phyloP scores from a whole-genome alignment of 2,329 filamentous ascomycete genomes.

The Diaporthe ampelina region DNA sequence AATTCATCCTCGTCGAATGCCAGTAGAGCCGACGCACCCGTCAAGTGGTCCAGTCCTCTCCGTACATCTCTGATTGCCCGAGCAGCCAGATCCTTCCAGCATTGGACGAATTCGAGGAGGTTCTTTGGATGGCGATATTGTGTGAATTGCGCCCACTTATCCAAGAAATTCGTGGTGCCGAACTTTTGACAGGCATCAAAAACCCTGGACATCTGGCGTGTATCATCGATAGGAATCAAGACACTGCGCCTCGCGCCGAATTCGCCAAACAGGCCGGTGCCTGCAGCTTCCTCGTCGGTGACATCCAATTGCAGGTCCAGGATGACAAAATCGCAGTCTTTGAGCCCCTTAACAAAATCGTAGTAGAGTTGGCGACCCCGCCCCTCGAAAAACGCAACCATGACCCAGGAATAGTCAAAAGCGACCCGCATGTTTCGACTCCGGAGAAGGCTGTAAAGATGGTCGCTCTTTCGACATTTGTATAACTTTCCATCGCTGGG shows the following conservation, averaged over 20 bases:
- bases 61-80: neutral
- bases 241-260: neutral
- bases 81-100: neutral
- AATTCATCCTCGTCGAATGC: neutral
- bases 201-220: neutral
- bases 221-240: neutral
- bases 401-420: neutral
- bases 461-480: neutral
- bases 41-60: neutral
- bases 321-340: neutral
- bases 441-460: neutral
- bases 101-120: neutral
- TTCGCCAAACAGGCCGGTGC: constrained; percentile 1
- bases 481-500: neutral
- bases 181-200: neutral
- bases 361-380: neutral
- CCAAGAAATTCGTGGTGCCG: neutral
- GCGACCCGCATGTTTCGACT: neutral
- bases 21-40: neutral
- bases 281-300: neutral
- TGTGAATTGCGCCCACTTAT: neutral
- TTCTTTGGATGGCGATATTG: neutral
- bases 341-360: neutral
- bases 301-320: neutral
- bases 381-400: neutral